phyloP scores from a whole-genome alignment of 2,329 filamentous ascomycete genomes.

The Coniosporium tulheliwenetii region DNA sequence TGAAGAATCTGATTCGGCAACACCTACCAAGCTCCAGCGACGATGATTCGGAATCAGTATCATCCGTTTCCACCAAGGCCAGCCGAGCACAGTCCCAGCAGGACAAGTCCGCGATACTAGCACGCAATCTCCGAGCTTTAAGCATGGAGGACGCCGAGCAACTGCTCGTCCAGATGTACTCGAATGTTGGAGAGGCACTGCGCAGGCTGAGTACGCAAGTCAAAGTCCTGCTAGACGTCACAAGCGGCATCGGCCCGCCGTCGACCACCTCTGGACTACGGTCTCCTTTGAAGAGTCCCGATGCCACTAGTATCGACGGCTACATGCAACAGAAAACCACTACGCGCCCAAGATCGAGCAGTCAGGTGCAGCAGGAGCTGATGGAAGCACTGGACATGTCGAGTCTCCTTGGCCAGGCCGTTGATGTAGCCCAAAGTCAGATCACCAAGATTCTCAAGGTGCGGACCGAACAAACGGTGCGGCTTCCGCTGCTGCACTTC shows the following conservation, averaged over 20 bases:
- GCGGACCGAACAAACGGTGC: constrained; percentile 55
- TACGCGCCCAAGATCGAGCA: constrained; percentile 2
- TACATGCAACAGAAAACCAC: constrained; percentile 12
- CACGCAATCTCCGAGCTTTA: constrained; percentile 72
- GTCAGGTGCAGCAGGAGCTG: constrained; percentile 50
- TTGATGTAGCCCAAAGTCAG: constrained; percentile 61
- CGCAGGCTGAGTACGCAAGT: constrained; percentile 77
- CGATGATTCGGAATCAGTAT: constrained; percentile 81
- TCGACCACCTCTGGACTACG: constrained; percentile 22
- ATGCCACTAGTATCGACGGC: constrained; percentile 25
- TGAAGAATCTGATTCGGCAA: constrained; percentile 68
- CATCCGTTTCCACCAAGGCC: constrained; percentile 65
- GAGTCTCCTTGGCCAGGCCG: constrained; percentile 62
- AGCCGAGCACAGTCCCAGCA: constrained; percentile 59
- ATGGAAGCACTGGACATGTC: constrained; percentile 63
- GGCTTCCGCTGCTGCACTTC: constrained; percentile 53
- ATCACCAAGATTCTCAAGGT: constrained; percentile 65
- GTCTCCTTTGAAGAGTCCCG: constrained; percentile 33
- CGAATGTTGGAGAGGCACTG: constrained; percentile 73
- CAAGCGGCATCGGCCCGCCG: constrained; percentile 49
- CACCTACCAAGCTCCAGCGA: constrained; percentile 86
- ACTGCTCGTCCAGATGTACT: constrained; percentile 69
- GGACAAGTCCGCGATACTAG: constrained; percentile 78
- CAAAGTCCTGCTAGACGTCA: constrained; percentile 88
- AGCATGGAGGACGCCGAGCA: constrained; percentile 74